phyloP scores from a whole-genome alignment of 2,329 filamentous ascomycete genomes.

The Grosmannia huntii region DNA sequence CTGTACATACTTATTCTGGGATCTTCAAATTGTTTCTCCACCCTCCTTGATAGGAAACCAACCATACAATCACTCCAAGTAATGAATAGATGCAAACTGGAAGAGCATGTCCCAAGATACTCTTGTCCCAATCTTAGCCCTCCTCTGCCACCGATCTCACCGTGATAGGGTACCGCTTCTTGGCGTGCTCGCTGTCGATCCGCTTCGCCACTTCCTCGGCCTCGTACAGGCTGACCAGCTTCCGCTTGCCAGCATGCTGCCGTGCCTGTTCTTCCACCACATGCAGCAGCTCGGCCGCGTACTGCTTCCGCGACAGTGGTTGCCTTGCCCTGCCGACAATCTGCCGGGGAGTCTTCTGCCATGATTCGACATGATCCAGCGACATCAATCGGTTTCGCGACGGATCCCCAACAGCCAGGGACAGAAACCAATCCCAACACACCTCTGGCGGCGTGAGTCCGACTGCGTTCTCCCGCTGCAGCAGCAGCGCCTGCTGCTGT shows the following conservation, averaged over 20 bases:
- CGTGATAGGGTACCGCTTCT: conserved; percentile 4
- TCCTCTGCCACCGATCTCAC: background rate
- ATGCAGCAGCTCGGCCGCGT: background rate
- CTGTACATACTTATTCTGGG: background rate
- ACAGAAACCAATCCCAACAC: conserved; percentile 41
- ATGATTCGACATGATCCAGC: too few species aligned
- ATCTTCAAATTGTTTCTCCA: background rate
- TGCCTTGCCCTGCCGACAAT: background rate
- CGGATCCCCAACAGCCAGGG: conserved; percentile 19
- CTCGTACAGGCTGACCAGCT: conserved; percentile 40
- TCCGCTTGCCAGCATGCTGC: conserved; percentile 21
- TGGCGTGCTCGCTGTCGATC: conserved; percentile 12
- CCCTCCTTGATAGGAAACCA: too few species aligned
- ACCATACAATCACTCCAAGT: too few species aligned
- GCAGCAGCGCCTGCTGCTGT: conserved; percentile 23
- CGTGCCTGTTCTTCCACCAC: background rate
- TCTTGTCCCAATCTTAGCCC: background rate
- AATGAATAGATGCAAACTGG: background rate
- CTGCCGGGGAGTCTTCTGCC: background rate
- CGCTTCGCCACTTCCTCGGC: conserved; percentile 29
- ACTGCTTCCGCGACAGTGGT: background rate
- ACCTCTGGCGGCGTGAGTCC: conserved; percentile 62
- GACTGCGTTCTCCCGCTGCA: conserved; percentile 62
- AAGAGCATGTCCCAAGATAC: background rate
- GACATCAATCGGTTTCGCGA: too few species aligned